Conservation (phyloP, 129 eudicot species). For the Flaveria ramosissima region DNA sequence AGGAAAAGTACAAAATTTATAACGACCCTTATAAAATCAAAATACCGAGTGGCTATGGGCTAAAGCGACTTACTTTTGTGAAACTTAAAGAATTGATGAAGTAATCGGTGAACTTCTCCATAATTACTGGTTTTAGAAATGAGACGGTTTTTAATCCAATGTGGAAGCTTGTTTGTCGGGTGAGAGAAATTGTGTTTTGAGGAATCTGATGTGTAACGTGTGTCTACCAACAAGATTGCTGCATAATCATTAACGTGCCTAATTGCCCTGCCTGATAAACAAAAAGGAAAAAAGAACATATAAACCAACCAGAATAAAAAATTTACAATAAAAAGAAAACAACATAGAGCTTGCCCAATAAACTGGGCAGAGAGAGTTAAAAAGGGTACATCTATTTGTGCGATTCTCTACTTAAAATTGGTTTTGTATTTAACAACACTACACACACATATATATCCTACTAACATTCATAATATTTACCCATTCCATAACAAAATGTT, state of each 20-base stretch:
- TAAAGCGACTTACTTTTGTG: constrained; percentile 45
- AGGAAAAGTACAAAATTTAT: constrained; percentile 8
- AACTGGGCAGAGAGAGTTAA: too few relatives aligned
- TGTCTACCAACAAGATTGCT: constrained; percentile 83
- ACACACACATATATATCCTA: too few relatives aligned
- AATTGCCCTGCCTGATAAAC: constrained; percentile 81
- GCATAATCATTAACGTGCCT: constrained; percentile 92
- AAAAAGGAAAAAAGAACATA: constrained; percentile 2
- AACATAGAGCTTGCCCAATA: too few relatives aligned
- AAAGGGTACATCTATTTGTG: too few relatives aligned
- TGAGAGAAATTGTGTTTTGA: constrained; percentile 50
- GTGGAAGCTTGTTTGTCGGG: constrained; percentile 78
- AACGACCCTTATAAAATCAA: constrained; percentile 7
- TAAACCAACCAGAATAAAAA: neutral
- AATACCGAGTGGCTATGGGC: constrained; percentile 8
- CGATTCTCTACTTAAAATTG: too few relatives aligned
- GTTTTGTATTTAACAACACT: too few relatives aligned
- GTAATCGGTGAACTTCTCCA: constrained; percentile 77
- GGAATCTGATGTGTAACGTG: constrained; percentile 66
- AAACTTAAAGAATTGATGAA: constrained; percentile 80
- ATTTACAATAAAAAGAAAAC: too few relatives aligned
- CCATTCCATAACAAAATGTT: neutral
- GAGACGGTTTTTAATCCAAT: constrained; percentile 78
- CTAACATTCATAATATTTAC: neutral
- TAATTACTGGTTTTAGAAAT: constrained; percentile 49